Base-by-base conservation (phyloP, 306 rosid genomes). In the Castanospermum australe region DNA sequence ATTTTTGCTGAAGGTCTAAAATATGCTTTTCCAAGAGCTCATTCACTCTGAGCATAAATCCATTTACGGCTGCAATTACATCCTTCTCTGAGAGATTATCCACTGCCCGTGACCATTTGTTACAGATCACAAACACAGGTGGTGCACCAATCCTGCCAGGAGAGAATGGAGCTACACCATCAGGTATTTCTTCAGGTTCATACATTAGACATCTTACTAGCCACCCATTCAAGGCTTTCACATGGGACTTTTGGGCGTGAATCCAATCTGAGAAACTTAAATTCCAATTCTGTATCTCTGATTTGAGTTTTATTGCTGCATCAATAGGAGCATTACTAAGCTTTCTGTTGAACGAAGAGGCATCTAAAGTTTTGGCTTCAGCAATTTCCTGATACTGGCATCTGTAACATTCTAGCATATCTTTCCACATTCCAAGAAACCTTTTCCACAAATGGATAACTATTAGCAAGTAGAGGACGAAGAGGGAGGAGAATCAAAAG, bases 171-270 rank as follows among this genome's bases (percentile, higher is more conserved):
- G 67, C 61, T 68, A 54, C 14, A 15, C 74, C 74, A 0, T 77
- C 87, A 3, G 78, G 70, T 54, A 89, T 74, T 30, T 86, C 96
- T 77, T 87, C 88, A 4, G 97, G 93, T 47, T 90, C 93, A 38
- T 81, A 62, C 4, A 86, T 38, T 20, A 92, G 81, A 66, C 95
- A 94, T 64, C 90, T 86, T 60, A 83, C 80, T 59, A 92, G 88
- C 97, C 97, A 94, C 63, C 87, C 87, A 47, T 92, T 92, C 45
- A 94, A 66, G 67, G 95, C 89, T 81, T 87, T 92, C 76, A 88
- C 82, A 36, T 78, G 89, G 67, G 85, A 85, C 67, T 85, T 92
- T 66, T 89, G 97, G 22, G 89, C 87, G 21, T 73, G 59, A 57
- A 91, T 84, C 94, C 92, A 89, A 45, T 87, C 87, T 66, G 86